phyloP scores from a whole-genome alignment of 495 filamentous ascomycete species.

The Aspergillus baeticus region DNA sequence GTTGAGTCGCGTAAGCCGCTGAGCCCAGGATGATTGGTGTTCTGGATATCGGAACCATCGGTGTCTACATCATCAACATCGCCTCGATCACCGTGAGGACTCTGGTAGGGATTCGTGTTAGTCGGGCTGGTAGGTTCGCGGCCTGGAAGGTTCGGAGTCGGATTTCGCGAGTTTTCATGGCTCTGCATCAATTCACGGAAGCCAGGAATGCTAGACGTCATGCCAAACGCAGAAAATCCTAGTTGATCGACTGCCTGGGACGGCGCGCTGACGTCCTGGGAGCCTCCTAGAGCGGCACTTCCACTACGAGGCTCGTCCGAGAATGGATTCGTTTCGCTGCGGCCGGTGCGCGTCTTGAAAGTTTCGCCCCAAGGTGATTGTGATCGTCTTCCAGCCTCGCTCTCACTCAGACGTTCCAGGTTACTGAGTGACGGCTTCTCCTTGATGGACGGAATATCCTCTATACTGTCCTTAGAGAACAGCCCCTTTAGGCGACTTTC shows the following conservation, averaged over 20 bases:
- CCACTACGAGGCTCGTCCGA: constrained; percentile 63
- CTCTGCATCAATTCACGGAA: constrained; percentile 63
- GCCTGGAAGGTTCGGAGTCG: constrained; percentile 53
- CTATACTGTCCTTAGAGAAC: constrained; percentile 72
- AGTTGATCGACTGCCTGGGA: constrained; percentile 49
- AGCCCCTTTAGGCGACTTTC: constrained; percentile 84
- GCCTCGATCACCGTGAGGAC: constrained; percentile 77
- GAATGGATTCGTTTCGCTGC: constrained; percentile 85
- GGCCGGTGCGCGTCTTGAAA: constrained; percentile 46
- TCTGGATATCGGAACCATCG: constrained; percentile 58
- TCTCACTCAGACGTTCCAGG: constrained; percentile 54
- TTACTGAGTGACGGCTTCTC: constrained; percentile 55
- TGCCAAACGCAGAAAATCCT: constrained; percentile 71
- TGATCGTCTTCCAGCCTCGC: constrained; percentile 40
- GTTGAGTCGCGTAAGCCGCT: constrained; percentile 51
- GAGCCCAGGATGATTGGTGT: constrained; percentile 55
- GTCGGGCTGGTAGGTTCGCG: constrained; percentile 83
- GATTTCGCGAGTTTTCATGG: constrained; percentile 56
- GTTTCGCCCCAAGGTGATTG: constrained; percentile 55
- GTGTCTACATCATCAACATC: constrained; percentile 66
- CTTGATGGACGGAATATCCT: constrained; percentile 55
- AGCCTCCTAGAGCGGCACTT: constrained; percentile 78
- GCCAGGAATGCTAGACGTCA: constrained; percentile 68
- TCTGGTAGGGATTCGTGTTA: constrained; percentile 96
- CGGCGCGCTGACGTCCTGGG: constrained; percentile 68